phyloP scores from a whole-genome alignment of 2,329 filamentous ascomycete genomes.

The Dothistroma pini region DNA sequence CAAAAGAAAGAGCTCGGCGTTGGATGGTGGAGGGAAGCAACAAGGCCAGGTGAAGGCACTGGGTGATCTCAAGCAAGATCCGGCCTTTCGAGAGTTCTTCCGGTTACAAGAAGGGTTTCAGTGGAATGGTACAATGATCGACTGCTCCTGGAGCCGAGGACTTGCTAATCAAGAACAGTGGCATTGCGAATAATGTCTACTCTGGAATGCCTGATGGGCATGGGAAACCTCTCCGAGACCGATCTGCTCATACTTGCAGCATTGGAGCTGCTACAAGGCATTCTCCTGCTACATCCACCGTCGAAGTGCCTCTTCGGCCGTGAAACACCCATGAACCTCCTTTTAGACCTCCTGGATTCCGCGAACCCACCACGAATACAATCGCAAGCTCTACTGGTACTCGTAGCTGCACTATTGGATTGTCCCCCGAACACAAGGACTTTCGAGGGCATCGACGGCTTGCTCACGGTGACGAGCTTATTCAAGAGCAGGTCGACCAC shows the following conservation, averaged over 20 bases:
- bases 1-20: conserved; percentile 40
- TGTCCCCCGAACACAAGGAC: conserved; percentile 83
- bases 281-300: conserved; percentile 82
- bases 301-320: conserved; percentile 82
- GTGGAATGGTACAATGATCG: conserved; percentile 67
- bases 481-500: conserved; percentile 86
- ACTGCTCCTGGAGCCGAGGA: background rate
- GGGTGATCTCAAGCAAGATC: conserved; percentile 69
- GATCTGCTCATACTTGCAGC: conserved; percentile 85
- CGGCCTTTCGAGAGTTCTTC: conserved; percentile 93
- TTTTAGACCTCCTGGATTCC: conserved; percentile 90
- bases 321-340: conserved; percentile 93
- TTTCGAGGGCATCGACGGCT: conserved; percentile 87
- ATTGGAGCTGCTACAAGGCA: conserved; percentile 83
- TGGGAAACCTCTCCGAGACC: conserved; percentile 75
- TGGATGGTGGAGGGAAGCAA: conserved; percentile 27
- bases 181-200: conserved; percentile 79
- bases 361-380: conserved; percentile 88
- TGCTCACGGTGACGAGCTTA: conserved; percentile 84
- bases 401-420: conserved; percentile 84
- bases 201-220: conserved; percentile 79
- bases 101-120: conserved; percentile 95
- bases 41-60: conserved; percentile 54
- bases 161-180: conserved; percentile 48
- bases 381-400: conserved; percentile 80